Percentiles rank a stretch among this genome's conserved stretches.
Conservation (phyloP, 2,329 filamentous ascomycete genomes). For the Trichoderma afroharzianum region DNA sequence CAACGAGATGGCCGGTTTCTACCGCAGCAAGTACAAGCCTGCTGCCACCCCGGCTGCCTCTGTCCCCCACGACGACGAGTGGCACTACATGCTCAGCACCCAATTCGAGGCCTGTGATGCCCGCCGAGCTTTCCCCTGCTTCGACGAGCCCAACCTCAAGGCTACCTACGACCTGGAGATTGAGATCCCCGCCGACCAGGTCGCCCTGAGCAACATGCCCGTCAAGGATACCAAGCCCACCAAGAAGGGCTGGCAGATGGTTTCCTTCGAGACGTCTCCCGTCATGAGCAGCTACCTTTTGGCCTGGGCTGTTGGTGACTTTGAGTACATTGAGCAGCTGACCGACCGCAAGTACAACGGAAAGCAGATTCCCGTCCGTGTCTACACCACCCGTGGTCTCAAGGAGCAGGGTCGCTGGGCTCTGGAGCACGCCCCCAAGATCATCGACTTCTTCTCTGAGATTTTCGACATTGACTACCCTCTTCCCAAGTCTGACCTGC, state of each 20-base stretch:
- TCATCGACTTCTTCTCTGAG: conserved; percentile 95
- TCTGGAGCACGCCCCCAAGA: conserved; percentile 84
- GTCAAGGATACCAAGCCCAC: conserved; percentile 64
- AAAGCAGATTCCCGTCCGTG: conserved; percentile 84
- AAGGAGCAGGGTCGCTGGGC: conserved; percentile 90
- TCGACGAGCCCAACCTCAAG: conserved; percentile 96
- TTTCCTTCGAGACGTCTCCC: conserved; percentile 79
- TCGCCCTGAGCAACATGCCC: conserved; percentile 94
- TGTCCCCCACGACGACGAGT: conserved; percentile 69
- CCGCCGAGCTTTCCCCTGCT: conserved; percentile 91
- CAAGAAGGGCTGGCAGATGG: conserved; percentile 63
- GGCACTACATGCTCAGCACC: conserved; percentile 80
- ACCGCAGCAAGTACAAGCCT: conserved; percentile 90
- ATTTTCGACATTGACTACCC: conserved; percentile 92
- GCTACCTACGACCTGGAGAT: conserved; percentile 92
- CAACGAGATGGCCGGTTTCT: conserved; percentile 90
- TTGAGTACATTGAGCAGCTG: conserved; percentile 91
- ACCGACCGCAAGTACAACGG: conserved; percentile 89
- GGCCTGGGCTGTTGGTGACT: conserved; percentile 94
- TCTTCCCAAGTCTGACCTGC: conserved; percentile 83
- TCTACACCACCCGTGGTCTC: conserved; percentile 93
- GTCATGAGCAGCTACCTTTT: conserved; percentile 90
- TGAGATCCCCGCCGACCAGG: conserved; percentile 83
- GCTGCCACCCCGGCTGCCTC: conserved; percentile 66
- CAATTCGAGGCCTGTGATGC: conserved; percentile 98